phyloP scores from a whole-genome alignment of 2,329 filamentous ascomycete genomes.

The Curvularia spicifera region DNA sequence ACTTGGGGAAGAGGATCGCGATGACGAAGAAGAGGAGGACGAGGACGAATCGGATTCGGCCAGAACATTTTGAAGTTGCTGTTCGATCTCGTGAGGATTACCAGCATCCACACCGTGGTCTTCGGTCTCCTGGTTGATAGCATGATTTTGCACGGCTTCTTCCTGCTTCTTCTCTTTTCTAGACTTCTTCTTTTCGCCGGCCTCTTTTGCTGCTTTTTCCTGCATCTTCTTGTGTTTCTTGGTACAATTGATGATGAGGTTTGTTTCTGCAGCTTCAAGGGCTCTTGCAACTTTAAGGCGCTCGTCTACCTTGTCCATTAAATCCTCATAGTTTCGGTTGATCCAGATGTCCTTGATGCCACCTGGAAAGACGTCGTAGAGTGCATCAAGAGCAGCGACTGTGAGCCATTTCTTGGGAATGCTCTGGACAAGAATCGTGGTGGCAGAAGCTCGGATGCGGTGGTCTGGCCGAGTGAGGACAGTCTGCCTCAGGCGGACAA shows the following conservation, averaged over 20 bases:
- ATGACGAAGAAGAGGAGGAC: constrained; percentile 46
- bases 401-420: constrained; percentile 92
- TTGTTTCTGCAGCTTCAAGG: constrained; percentile 83
- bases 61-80: constrained; percentile 57
- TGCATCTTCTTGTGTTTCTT: constrained; percentile 75
- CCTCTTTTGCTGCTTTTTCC: constrained; percentile 68
- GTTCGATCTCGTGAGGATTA: constrained; percentile 62
- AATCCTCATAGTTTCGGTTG: constrained; percentile 83
- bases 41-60: constrained; percentile 42
- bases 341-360: constrained; percentile 97
- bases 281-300: constrained; percentile 72
- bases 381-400: constrained; percentile 76
- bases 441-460: constrained; percentile 89
- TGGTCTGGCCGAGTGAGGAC: constrained; percentile 95
- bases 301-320: constrained; percentile 82
- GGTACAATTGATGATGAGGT: constrained; percentile 80
- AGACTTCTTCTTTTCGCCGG: constrained; percentile 61
- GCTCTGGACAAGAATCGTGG: constrained; percentile 88
- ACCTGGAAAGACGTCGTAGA: constrained; percentile 96
- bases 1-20: constrained; percentile 43
- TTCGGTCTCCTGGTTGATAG: constrained; percentile 59
- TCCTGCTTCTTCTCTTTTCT: constrained; percentile 65
- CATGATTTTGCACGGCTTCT: constrained; percentile 66
- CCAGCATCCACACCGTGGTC: constrained; percentile 62
- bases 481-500: constrained; percentile 91